Percentiles rank a stretch among this genome's conserved stretches.
phyloP scores from a whole-genome alignment of 2,329 filamentous ascomycete genomes.

The Emmonsia crescens region DNA sequence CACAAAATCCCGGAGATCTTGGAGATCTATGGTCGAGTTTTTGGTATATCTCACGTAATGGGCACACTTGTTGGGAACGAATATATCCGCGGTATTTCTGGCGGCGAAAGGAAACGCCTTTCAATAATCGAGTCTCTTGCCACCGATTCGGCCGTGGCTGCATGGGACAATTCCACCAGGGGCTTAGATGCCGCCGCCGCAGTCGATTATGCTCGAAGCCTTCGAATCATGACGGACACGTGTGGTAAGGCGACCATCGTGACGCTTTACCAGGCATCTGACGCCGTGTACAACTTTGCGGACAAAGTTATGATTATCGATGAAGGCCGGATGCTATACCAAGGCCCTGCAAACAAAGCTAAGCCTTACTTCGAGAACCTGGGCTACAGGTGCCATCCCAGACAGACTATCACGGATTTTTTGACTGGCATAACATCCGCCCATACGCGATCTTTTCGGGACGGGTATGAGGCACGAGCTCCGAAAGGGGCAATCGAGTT shows the following conservation, averaged over 20 bases:
- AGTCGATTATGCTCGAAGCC: conserved; percentile 52
- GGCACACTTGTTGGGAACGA: conserved; percentile 75
- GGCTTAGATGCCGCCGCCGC: conserved; percentile 59
- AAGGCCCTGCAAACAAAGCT: conserved; percentile 46
- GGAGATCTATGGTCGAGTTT: conserved; percentile 39
- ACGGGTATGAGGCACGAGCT: conserved; percentile 50
- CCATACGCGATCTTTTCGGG: conserved; percentile 53
- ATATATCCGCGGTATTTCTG: conserved; percentile 69
- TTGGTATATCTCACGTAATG: conserved; percentile 71
- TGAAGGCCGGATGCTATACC: conserved; percentile 53
- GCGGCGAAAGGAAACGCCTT: conserved; percentile 68
- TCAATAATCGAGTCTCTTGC: conserved; percentile 79
- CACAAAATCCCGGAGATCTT: conserved; percentile 48
- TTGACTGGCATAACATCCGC: conserved; percentile 52
- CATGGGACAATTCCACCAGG: conserved; percentile 65
- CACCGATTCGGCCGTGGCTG: conserved; percentile 58
- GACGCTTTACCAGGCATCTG: conserved; percentile 56
- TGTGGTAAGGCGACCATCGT: conserved; percentile 55
- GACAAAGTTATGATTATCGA: conserved; percentile 68
- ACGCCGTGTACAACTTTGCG: conserved; percentile 56
- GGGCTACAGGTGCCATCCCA: conserved; percentile 46
- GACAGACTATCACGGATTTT: conserved; percentile 62
- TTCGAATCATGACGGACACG: conserved; percentile 60
- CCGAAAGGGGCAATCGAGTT: conserved; percentile 58
- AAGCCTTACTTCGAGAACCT: conserved; percentile 52